These are phyloP conservation scores for Pyropia haitanensis DNA, from an alignment of 23 red algal species.

Conservation along the genomic window DNA sequence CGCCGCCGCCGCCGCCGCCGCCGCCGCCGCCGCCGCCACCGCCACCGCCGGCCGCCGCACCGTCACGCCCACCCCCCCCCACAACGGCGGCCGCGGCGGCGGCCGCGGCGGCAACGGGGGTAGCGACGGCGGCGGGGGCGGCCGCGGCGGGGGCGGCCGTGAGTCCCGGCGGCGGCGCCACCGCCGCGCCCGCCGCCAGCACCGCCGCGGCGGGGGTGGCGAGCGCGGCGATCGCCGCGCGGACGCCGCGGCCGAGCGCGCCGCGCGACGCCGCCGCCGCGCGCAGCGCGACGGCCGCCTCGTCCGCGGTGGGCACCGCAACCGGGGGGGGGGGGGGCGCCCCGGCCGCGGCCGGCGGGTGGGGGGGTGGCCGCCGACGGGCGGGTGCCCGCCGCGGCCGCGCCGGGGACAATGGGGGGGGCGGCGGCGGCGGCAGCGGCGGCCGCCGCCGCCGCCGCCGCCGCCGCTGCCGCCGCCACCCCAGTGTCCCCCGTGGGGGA, in stretches of 20 bases:
- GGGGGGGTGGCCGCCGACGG: background rate
- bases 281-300: background rate
- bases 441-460: background rate
- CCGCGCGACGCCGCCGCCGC: background rate
- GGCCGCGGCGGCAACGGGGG: too few species aligned
- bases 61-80: too few species aligned
- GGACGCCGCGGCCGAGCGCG: slow-evolving; percentile 35
- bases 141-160: too few species aligned
- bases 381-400: background rate
- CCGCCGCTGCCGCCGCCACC: background rate
- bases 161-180: too few species aligned
- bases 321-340: slow-evolving; percentile 2
- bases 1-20: slow-evolving; percentile 19
- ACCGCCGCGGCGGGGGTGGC: slow-evolving; percentile 22
- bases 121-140: too few species aligned
- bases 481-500: background rate
- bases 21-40: background rate
- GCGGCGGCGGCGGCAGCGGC: background rate
- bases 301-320: background rate
- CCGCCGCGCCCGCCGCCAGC: background rate
- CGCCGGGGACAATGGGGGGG: background rate
- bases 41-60: background rate
- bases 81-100: background rate
- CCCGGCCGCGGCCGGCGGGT: too few species aligned
- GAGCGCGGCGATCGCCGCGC: slow-evolving; percentile 38